Evolutionary conservation across 768 basidiomycete species (phyloP), one percentile per base, ranked within the genome.

Genomic region (Rhizopogon vesiculosus): DNA sequence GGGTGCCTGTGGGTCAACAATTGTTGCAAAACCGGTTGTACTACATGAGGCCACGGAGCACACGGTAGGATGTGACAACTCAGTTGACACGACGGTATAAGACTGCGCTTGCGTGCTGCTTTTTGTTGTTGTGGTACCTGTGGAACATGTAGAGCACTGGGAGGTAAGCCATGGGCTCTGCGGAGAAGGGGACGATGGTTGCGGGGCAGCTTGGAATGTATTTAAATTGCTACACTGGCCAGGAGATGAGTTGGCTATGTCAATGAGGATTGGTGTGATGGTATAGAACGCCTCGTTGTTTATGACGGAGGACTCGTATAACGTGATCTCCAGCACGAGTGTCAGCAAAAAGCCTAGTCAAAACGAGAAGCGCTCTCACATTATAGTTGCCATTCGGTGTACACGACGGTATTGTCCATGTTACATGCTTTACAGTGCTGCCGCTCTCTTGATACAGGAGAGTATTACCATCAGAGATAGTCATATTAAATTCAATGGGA

Each of bases 401-500:
- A 38, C 35, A 38, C 35, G 12, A 38, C 13, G 35, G 35, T 4
- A 38, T 5, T 13, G 12, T 10, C 35, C 35, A 38, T 10, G 35
- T 5, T 5, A 13, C 10, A 38, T 38, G 12, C 35, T 38, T 38
- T 10, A 12, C 35, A 13, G 10, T 38, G 53, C 68, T 73, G 28
- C 76, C 76, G 10, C 62, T 65, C 50, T 79, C 76, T 45, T 70
- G 67, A 4, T 64, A 60, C 2, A 79, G 65, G 31, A 80, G 62
- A 15, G 55, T 59, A 9, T 76, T 54, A 3, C 72, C 35, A 38
- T 38, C 72, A 25, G 58, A 68, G 25, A n/a, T 68, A 64, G 35
- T 38, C 35, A 38, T 38, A 12, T 38, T 38, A 38, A 38, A 12
- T 38, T 38, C 35, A 9, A 68, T 65, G 35, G 68, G 53, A 1